Evolutionary conservation across 192 early-diverging fungal species (phyloP).

Genomic region (Podila horticola): DNA sequence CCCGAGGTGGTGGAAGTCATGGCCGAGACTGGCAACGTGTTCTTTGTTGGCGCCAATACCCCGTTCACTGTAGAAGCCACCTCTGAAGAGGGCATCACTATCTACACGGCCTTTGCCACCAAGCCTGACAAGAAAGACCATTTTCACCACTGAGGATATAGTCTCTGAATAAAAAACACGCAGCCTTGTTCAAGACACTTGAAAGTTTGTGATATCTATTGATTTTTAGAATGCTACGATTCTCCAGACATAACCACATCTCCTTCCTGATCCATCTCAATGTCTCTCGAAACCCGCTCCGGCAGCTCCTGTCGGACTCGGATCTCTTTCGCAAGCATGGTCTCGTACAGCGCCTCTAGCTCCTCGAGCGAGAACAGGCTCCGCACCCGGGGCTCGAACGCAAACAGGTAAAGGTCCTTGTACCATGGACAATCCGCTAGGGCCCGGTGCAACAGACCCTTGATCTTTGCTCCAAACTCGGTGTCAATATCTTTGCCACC

Average conservation of each 20-base stretch:
- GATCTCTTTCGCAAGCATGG: slow-evolving; percentile 49
- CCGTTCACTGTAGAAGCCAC: slow-evolving; percentile 55
- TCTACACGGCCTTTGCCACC: slow-evolving; percentile 60
- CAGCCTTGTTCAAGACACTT: background rate
- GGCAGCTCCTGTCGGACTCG: slow-evolving; percentile 35
- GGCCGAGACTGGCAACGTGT: slow-evolving; percentile 74
- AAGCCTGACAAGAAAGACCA: slow-evolving; percentile 44
- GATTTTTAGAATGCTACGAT: background rate
- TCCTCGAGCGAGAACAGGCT: slow-evolving; percentile 29
- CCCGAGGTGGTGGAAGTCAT: slow-evolving; percentile 19
- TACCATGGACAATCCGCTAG: slow-evolving; percentile 46
- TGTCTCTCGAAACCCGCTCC: slow-evolving; percentile 4
- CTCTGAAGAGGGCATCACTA: slow-evolving; percentile 49
- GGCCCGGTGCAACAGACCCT: slow-evolving; percentile 32
- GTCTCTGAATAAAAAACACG: too few relatives aligned
- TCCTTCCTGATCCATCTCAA: background rate
- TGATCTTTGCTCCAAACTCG: slow-evolving; percentile 14
- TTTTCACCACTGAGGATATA: slow-evolving; percentile 26
- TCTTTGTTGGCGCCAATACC: slow-evolving; percentile 77
- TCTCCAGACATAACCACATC: background rate
- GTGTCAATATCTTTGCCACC: background rate
- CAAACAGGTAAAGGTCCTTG: slow-evolving; percentile 45
- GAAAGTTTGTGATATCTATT: background rate
- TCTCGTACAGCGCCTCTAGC: slow-evolving; percentile 39
- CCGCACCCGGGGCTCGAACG: slow-evolving; percentile 37